phyloP scores from a whole-genome alignment of 1,139 yeast species.

The Pichia sp. region DNA sequence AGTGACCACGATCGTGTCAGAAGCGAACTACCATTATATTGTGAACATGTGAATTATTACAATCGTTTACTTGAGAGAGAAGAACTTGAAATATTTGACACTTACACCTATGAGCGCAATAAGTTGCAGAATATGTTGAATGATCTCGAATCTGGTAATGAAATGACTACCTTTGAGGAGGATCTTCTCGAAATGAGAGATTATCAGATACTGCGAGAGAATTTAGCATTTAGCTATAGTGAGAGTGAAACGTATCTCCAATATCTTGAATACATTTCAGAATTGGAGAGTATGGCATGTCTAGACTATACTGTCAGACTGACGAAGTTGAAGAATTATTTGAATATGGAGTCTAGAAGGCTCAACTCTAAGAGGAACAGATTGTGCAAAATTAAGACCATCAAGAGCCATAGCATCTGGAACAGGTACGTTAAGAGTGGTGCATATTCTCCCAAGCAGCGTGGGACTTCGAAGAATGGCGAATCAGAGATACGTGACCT shows the following conservation, averaged over 20 bases:
- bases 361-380: slow-evolving; percentile 6
- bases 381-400: slow-evolving; percentile 8
- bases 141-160: neutral
- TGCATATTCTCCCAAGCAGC: neutral
- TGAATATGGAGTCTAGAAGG: slow-evolving; percentile 14
- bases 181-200: slow-evolving; percentile 29
- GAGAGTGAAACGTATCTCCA: slow-evolving; percentile 21
- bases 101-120: slow-evolving; percentile 9
- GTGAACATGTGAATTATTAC: slow-evolving; percentile 6
- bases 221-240: slow-evolving; percentile 20
- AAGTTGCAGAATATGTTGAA: slow-evolving; percentile 6
- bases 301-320: slow-evolving; percentile 25
- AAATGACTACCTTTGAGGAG: slow-evolving; percentile 15
- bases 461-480: no score
- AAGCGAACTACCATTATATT: slow-evolving; percentile 3
- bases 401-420: slow-evolving; percentile 11
- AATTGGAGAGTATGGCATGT: slow-evolving; percentile 23
- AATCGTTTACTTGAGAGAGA: slow-evolving; percentile 8
- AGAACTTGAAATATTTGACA: slow-evolving; percentile 4
- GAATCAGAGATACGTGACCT: no score
- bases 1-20: no score
- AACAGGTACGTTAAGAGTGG: slow-evolving; percentile 8
- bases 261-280: slow-evolving; percentile 22
- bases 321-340: slow-evolving; percentile 27
- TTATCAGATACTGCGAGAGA: slow-evolving; percentile 25